Evolutionary conservation across 768 basidiomycete species (phyloP), one percentile per base, ranked within the genome.

Genomic region (Pisolithus orientalis): DNA sequence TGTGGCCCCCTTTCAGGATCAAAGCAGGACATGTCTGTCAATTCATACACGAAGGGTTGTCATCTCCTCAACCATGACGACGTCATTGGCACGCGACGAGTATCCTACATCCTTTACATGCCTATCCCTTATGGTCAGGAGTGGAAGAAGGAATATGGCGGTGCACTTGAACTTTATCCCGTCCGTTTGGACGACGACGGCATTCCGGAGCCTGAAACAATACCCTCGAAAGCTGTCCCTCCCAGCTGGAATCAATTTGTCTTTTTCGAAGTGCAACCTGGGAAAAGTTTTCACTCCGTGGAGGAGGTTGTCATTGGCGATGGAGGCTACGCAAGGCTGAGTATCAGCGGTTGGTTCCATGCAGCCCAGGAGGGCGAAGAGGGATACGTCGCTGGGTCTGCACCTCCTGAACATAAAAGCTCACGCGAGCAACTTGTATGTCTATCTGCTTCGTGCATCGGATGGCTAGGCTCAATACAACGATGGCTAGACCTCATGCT

Each of bases 61-160:
- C 94, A 98, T 70, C 80, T 98, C 9, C 84, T 98, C 62, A 91
- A 95, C 69, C 95, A 98, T 75, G 95, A 98, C 83, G 95, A 98
- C 67, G 94, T 95, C 25, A 97, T 97, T 64, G 93, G 93, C 55
- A 82, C 92, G 7, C 86, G 95, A 25, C 82, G 92, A 39, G 88
- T 97, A 49, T 94, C 91, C 1, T 98, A 95, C 74, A 95, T 98
- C 70, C 84, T 97, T 46, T 98, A 98, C 72, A 88, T 97, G 79
- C 94, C 94, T 17, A 77, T 86, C 57, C 85, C 87, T 27, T 70
- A 76, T 65, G 79, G 78, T 61, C 75, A 82, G 54, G 75, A 81
- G 44, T 98, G 95, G 95, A 79, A 87, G 63, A 78, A 82, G 42
- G 85, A 88, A 55, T 96, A 88, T 84, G 95, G 95, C 32, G 95